These are phyloP conservation scores for Afroboletus lepidellus DNA, from an alignment of 1,284 basidiomycete genomes.

Conservation along the genomic window DNA sequence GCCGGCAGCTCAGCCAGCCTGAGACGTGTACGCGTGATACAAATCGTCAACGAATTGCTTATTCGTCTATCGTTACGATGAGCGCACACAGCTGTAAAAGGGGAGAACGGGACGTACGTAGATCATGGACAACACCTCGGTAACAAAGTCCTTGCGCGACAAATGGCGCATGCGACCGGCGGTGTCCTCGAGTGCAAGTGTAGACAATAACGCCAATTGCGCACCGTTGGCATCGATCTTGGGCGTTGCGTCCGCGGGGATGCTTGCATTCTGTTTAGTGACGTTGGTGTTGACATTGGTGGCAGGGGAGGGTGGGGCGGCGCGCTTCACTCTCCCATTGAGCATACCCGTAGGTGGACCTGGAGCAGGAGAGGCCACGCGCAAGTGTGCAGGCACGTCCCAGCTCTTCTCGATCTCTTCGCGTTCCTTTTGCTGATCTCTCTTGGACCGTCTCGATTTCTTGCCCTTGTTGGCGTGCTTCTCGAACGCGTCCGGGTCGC, in stretches of 20 bases:
- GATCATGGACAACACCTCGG: slow-evolving; percentile 64
- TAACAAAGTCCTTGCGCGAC: slow-evolving; percentile 63
- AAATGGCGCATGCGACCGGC: slow-evolving; percentile 27
- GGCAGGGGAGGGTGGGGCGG: slow-evolving; percentile 6
- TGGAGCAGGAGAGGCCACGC: slow-evolving; percentile 18
- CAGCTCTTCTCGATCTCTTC: slow-evolving; percentile 60
- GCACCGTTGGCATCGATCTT: slow-evolving; percentile 25
- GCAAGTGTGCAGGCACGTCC: slow-evolving; percentile 45
- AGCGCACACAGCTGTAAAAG: background rate
- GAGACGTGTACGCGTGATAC: slow-evolving; percentile 48
- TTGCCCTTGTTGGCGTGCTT: slow-evolving; percentile 23
- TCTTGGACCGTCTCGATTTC: slow-evolving; percentile 40
- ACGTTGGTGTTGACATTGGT: background rate
- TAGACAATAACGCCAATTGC: slow-evolving; percentile 32
- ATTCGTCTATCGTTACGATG: slow-evolving; percentile 40
- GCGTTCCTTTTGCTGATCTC: slow-evolving; percentile 42
- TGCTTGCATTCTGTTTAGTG: slow-evolving; percentile 7
- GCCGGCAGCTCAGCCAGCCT: slow-evolving; percentile 12
- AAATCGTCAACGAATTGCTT: slow-evolving; percentile 50
- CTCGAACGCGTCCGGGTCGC: slow-evolving; percentile 55
- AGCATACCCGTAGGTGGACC: slow-evolving; percentile 8
- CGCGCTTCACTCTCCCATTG: slow-evolving; percentile 26
- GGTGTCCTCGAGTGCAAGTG: slow-evolving; percentile 22
- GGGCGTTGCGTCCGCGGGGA: background rate
- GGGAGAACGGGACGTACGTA: slow-evolving; percentile 49